Evolutionary conservation across 2,329 filamentous ascomycete species (phyloP).

Genomic region (Diaporthe humulicola): DNA sequence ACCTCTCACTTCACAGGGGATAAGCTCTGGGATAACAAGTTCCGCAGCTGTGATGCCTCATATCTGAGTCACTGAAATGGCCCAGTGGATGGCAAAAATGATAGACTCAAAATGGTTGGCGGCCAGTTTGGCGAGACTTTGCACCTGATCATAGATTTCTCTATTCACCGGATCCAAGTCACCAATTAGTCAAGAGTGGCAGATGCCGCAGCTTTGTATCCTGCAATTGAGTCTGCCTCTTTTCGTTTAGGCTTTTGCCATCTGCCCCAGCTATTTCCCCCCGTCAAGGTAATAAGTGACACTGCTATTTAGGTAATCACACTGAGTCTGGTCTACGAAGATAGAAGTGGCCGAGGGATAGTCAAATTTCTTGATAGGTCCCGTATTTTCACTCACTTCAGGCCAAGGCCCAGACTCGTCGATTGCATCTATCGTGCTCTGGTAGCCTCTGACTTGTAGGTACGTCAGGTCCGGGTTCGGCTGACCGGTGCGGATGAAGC

Average conservation of each 20-base stretch:
- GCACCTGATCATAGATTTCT: too few species aligned
- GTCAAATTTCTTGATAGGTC: background rate
- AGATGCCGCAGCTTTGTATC: background rate
- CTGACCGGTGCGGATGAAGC: slow-evolving; percentile 14
- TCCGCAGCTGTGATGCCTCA: background rate
- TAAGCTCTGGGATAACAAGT: too few species aligned
- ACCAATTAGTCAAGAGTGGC: background rate
- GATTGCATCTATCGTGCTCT: background rate
- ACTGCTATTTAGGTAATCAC: slow-evolving; percentile 4
- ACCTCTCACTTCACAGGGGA: too few species aligned
- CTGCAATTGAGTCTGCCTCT: background rate
- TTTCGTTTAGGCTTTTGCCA: background rate
- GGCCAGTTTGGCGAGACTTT: background rate
- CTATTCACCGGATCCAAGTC: background rate
- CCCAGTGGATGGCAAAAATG: background rate
- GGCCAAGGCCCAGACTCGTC: background rate
- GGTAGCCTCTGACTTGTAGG: background rate
- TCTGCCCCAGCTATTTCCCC: background rate
- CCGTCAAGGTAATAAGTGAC: slow-evolving; percentile 6
- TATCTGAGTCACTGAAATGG: background rate
- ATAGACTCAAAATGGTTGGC: background rate
- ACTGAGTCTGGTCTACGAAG: slow-evolving; percentile 1
- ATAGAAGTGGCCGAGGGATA: background rate
- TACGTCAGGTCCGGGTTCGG: background rate
- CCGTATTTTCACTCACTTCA: background rate